Conservation (phyloP, 495 filamentous ascomycete species). For the Chaetomidium leptoderma region DNA sequence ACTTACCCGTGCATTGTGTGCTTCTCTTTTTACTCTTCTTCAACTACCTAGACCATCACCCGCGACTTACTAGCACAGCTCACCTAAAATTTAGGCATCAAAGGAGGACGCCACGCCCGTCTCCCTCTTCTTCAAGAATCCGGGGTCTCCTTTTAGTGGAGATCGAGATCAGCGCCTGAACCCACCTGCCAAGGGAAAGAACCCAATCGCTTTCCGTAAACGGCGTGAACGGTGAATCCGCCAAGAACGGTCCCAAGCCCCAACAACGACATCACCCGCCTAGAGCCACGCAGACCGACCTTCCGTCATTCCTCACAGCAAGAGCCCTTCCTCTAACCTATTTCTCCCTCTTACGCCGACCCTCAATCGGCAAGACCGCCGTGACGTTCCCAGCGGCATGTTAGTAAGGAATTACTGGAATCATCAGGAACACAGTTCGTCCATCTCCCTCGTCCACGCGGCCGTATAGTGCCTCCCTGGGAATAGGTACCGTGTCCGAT, state of each 20-base stretch:
- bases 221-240: not conserved
- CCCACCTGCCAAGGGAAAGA: not conserved
- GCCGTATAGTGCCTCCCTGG: not conserved
- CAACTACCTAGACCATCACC: too few relatives aligned
- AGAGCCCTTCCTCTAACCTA: not conserved
- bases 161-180: not conserved
- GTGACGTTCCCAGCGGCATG: not conserved
- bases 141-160: not conserved
- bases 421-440: constrained; percentile 1
- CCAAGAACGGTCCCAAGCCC: constrained; percentile 8
- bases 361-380: not conserved
- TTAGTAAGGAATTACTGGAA: not conserved
- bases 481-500: too few relatives aligned
- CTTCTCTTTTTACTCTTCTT: too few relatives aligned
- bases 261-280: constrained; percentile 13
- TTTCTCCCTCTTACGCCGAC: not conserved
- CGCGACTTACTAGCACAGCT: too few relatives aligned
- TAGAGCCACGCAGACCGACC: too few relatives aligned
- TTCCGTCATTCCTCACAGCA: too few relatives aligned
- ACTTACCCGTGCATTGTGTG: too few relatives aligned
- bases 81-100: too few relatives aligned
- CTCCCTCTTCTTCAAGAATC: not conserved
- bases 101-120: too few relatives aligned
- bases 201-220: constrained; percentile 1
- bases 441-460: not conserved